Base-by-base conservation (phyloP, 768 basidiomycete genomes). In the Leccinum incarnatum region DNA sequence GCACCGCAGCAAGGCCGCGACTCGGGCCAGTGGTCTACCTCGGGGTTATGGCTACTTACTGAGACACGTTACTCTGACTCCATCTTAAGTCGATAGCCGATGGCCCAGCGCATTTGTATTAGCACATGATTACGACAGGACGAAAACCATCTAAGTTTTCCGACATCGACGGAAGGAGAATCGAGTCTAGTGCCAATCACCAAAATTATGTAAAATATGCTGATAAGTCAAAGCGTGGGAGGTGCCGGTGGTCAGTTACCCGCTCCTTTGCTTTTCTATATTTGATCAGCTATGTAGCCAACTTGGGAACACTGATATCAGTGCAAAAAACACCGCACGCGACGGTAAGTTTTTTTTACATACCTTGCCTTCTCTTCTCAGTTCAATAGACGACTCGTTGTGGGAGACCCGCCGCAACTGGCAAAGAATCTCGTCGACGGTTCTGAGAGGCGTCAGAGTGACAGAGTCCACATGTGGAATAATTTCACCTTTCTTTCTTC, bases 171-270 rank as follows among this genome's bases (percentile, higher is more conserved):
- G 56, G 56, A 57, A 0, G 32, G 29, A 10, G 50, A 7, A 12
- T 42, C 9, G 19, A 19, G 42, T 48, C n/a, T 27, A 52, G 50
- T 47, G 52, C 19, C 56, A 58, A 64, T 64, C 62, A 23, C 30
- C 51, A 51, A 32, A 53, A 53, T 57, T 55, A 57, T 56, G 23
- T 27, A 12, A 11, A 8, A 23, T 23, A n/a, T 29, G 46, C 25
- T 54, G 62, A 64, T 64, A 60, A 64, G 40, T 29, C 10, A 8
- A 21, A 25, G 48, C 14, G 54, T 32, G 54, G 4, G 17, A 17
- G 32, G 9, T 29, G 29, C 9, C 9, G 29, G 36, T 30, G 23
- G 32, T 46, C 23, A 40, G 53, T 21, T 25, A 40, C 11, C 30
- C 27, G 19, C 23, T 19, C 29, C 53, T 25, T 21, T 23, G 1